These are phyloP conservation scores for Calonectria fujianensis DNA, from an alignment of 2,329 filamentous ascomycete species.

Conservation along the genomic window DNA sequence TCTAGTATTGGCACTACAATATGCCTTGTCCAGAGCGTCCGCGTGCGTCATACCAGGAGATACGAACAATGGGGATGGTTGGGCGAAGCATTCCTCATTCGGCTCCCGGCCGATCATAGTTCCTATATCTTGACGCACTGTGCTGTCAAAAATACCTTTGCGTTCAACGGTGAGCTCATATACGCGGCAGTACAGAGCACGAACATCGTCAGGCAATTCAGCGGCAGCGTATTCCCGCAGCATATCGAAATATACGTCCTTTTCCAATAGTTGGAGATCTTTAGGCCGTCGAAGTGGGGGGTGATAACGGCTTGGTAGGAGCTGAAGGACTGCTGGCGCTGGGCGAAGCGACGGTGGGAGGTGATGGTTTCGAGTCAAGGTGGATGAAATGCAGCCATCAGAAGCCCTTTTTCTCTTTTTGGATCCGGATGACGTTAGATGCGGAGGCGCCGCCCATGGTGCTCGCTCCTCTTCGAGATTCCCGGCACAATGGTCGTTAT, in stretches of 20 bases:
- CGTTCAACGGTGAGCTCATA: neutral
- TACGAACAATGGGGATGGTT: neutral
- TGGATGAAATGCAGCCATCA: neutral
- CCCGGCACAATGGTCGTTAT: neutral
- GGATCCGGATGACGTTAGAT: neutral
- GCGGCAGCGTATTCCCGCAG: neutral
- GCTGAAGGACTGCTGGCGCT: too few species aligned
- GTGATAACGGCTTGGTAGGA: neutral
- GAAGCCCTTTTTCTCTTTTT: neutral
- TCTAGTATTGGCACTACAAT: neutral
- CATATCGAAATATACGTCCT: neutral
- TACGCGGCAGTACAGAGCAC: neutral
- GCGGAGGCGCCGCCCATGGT: too few species aligned
- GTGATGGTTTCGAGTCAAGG: neutral
- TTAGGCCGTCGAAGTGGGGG: neutral
- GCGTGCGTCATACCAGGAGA: too few species aligned
- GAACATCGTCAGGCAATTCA: neutral
- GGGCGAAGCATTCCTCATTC: neutral
- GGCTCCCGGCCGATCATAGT: neutral
- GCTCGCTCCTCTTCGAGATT: neutral
- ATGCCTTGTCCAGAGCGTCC: fast-evolving
- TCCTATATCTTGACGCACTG: neutral
- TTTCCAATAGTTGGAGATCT: neutral
- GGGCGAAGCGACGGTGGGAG: neutral
- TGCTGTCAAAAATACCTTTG: neutral